Base-by-base conservation (phyloP, 805 yeast genomes). In the Wickerhamomyces hampshirensis region DNA sequence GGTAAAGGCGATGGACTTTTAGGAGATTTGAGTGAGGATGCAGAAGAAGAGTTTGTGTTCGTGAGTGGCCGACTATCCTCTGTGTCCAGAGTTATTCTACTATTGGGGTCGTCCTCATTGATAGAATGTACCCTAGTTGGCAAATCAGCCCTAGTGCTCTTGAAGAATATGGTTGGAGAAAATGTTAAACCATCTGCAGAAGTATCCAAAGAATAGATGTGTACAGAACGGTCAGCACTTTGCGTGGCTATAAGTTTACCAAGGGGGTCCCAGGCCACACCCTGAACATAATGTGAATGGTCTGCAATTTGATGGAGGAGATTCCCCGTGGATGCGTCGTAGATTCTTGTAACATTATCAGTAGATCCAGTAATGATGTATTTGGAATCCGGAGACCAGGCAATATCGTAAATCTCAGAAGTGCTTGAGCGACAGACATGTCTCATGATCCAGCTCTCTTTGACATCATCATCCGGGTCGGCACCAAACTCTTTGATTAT, bases 191-290 rank as follows among this genome's bases (percentile, higher is more conserved):
- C 28, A 28, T 35, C 35, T n/a, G 26, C 38, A 6, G 28, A 17
- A n/a, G 23, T 30, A 13, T 46, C 56, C 27, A 78, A 53, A 15
- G 67, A 62, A 56, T 85, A 85, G n/a, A 93, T 64, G 44, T 77
- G 79, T 10, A 91, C 80, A 2, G 86, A 69, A 41, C 96, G 64
- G 60, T 93, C 98, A 10, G 96, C 94, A 18, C 93, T 78, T 57
- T 89, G 96, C 6, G 96, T 83, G 1, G 89, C 86, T 5, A 93
- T 59, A 47, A 60, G 86, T 56, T 82, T 76, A 44, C 82, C 78
- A 36, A 66, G 55, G 6, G 98, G 98, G 56, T 93, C 98, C 98
- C 98, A 93, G 0, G 83, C 69, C 5, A 93, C 91, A 3, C 99
- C 99, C 60, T 93, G 99, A 3, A 93, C 94, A 50, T 86, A 91